Base-by-base conservation (phyloP, 192 early-diverging fungal species). In the Linnemannia schmuckeri region DNA sequence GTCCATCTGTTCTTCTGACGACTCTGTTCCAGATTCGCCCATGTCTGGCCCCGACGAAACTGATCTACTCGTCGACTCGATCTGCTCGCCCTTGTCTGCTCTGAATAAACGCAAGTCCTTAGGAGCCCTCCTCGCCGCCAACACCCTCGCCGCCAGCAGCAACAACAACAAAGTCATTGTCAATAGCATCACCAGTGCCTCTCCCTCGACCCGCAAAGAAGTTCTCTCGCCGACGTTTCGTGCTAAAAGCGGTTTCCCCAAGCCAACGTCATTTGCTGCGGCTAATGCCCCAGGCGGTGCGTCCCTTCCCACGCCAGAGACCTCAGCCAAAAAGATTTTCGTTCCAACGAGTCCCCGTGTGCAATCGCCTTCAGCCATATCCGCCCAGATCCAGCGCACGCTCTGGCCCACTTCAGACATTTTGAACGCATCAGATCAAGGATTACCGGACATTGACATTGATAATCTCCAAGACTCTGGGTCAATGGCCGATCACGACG, bases 41-140 rank as follows among this genome's bases (percentile, higher is more conserved):
- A 87, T 76, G 40, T 87, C 85, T 52, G 85, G 85, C 27, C 54
- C 85, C 6, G 85, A 87, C 37, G 84, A 86, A 24, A n/a, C 66
- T 10, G 80, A 87, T 54, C 74, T 68, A 0, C 49, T 66, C 24
- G 30, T 12, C 33, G 44, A 70, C 30, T 70, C 46, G 7, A 41
- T 70, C 52, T 71, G 80, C 33, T 87, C 85, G 8, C 85, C 85
- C 0, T 72, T 87, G 8, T 87, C 85, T 30, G 85, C 85, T 27
- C 63, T 87, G 70, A 87, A 87, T 68, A 87, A 87, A 57, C 49
- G 85, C 33, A 87, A 87, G 72, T 87, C 85, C 3, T 66, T 87
- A 6, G 85, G 85, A 20, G 85, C 85, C 12, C 85, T 87, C n/a
- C 61, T 87, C 75, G 85, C 85, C 40, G 85, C 85, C 79, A 87